Evolutionary conservation across 225 moss, liverwort and hornwort species (phyloP), one percentile per base, ranked within the genome.

Genomic region (Anthoceros angustus): DNA sequence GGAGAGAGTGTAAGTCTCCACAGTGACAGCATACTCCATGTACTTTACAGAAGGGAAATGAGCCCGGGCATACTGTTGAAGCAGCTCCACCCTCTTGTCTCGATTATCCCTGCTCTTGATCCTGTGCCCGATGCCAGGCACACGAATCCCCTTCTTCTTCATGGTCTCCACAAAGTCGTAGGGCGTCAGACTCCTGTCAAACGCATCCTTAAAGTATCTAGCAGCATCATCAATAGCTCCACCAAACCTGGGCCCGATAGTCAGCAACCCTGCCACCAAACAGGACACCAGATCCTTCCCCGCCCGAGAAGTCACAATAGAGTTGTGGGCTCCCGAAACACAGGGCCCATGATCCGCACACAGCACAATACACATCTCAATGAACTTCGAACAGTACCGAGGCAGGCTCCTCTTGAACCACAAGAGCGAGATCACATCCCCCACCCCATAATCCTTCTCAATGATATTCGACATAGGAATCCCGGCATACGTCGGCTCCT

Each of bases 401-500:
- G 92, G 92, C 43, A 92, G 77, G 66, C 92, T 92, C 65, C 92
- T 84, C 76, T 88, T 88, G 74, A 86, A 92, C 88, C 92, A 92
- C 23, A 92, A 79, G 12, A 92, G 88, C 45, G 92, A 92, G 64
- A 92, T 92, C 11, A 92, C 92, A 72, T 92, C 92, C 48, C 88
- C 92, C 16, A 92, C 16, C 45, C 84, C 81, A 61, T 78, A 92
- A 40, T 82, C 84, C 66, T 85, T 81, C 71, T 92, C 88, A 69
- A 92, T 92, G 32, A 92, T 92, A 26, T 82, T 84, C 0, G 92
- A 92, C 92, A 92, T 92, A 10, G 92, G 69, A 64, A 92, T 84
- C 18, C 92, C 88, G 2, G 92, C 89, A 73, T 93, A 93, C 10
- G 89, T 82, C 40, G 92, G 92, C 68, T 93, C 92, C 77, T 93